These are phyloP conservation scores for Fusarium annulatum DNA, from an alignment of 2,329 filamentous ascomycete species.

Conservation along the genomic window DNA sequence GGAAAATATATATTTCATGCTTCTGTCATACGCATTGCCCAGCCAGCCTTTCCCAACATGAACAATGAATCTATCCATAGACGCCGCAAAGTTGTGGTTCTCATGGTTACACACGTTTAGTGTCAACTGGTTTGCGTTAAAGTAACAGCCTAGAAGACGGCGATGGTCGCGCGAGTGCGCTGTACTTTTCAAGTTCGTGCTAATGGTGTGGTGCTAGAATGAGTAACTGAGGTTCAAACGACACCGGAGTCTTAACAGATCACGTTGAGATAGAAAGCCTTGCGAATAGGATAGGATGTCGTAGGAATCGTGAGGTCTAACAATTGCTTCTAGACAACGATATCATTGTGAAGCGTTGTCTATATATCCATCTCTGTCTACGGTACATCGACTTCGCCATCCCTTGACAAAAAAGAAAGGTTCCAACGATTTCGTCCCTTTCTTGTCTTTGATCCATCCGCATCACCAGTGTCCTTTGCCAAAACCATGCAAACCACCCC, in stretches of 20 bases:
- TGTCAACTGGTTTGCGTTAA: too few species aligned
- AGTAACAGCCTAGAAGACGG: not conserved
- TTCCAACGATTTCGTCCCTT: constrained; percentile 2
- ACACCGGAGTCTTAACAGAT: not conserved
- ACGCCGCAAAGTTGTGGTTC: constrained; percentile 25
- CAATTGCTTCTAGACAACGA: constrained; percentile 33
- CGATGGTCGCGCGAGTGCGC: not conserved
- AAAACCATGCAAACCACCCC: constrained; percentile 30
- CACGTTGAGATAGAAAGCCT: not conserved
- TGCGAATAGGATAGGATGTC: not conserved
- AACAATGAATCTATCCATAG: not conserved
- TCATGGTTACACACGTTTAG: not conserved
- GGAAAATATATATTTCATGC: constrained; percentile 13
- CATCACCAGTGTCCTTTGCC: constrained; percentile 18
- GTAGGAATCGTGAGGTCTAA: constrained; percentile 25
- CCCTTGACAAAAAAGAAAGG: not conserved
- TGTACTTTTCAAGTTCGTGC: not conserved
- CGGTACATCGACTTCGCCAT: constrained; percentile 4
- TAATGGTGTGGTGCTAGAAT: not conserved
- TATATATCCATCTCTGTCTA: constrained; percentile 27
- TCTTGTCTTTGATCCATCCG: constrained; percentile 5
- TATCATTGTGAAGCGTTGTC: constrained; percentile 34
- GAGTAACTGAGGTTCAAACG: too few species aligned
- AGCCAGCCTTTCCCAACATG: not conserved
- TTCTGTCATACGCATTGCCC: not conserved